Evolutionary conservation across 495 filamentous ascomycete genomes (phyloP), one percentile per base, ranked within the genome.

Genomic region (Aspergillus affinis): DNA sequence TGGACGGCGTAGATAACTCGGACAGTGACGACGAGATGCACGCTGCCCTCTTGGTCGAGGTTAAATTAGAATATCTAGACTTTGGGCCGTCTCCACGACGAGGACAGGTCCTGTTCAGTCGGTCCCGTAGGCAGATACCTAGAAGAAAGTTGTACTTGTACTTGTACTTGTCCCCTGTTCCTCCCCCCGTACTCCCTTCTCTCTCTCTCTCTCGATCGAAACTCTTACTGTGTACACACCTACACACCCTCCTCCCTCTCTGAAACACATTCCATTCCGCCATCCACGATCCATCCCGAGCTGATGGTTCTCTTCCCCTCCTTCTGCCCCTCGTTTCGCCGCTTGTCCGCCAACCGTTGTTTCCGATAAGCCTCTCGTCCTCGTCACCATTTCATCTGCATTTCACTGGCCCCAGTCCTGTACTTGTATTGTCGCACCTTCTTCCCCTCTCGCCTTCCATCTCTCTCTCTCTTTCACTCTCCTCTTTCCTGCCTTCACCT

Each of bases 311-410:
- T 23, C 27, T 48, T 48, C 53, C 23, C 32, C 18, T 21, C 44
- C 50, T 64, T 55, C 61, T 67, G 60, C 60, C 65, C 68, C 61
- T 67, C 62, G 60, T 62, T 63, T 65, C 61, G 59, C 58, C 59
- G 47, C 58, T 30, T 53, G 27, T n/a, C 57, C 46, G 55, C 60
- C 50, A 55, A 57, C 67, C 67, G 62, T 65, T 57, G 63, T 65
- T 65, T 65, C 66, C 61, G 66, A 69, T 69, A 65, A 65, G 66
- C 63, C 63, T 68, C 62, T 60, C 63, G 50, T 54, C 29, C 51
- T 54, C 53, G 36, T 51, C 51, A 50, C 59, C 45, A 13, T 52
- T 62, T 66, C 48, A 46, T 50, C 29, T 44, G 26, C 26, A 10
- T 12, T 48, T 41, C 19, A 45, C 27, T 50, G n/a, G 32, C 47